Evolutionary conservation across 177 flowering plant species (phyloP).

Genomic region (Vitis hybrid): DNA sequence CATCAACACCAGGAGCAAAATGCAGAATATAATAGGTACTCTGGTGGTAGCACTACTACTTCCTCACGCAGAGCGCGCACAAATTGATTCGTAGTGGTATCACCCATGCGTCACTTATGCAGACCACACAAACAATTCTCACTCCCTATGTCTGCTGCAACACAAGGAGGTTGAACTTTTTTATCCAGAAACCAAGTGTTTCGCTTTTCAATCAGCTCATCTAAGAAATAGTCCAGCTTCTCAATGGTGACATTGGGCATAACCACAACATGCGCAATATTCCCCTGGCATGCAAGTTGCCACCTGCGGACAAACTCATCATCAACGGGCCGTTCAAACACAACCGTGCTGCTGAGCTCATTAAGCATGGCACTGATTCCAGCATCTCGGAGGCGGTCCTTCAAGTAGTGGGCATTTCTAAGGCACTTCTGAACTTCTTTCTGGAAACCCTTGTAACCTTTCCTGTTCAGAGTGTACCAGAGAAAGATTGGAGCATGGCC

Average conservation of each 20-base stretch:
- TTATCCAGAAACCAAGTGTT: slow-evolving; percentile 68
- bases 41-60: too few species aligned
- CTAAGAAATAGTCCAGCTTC: slow-evolving; percentile 74
- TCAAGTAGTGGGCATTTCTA: slow-evolving; percentile 90
- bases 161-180: slow-evolving; percentile 57
- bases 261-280: slow-evolving; percentile 93
- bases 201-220: slow-evolving; percentile 58
- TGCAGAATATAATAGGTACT: too few species aligned
- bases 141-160: slow-evolving; percentile 68
- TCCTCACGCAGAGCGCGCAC: too few species aligned
- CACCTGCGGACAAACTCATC: slow-evolving; percentile 89
- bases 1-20: background rate
- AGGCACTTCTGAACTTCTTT: slow-evolving; percentile 98
- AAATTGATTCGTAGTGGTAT: too few species aligned
- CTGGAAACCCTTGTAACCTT: slow-evolving; percentile 95
- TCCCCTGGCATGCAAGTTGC: slow-evolving; percentile 98
- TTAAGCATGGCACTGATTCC: slow-evolving; percentile 97
- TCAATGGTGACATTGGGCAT: slow-evolving; percentile 90
- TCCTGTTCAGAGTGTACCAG: slow-evolving; percentile 93
- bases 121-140: slow-evolving; percentile 64
- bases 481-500: slow-evolving; percentile 99
- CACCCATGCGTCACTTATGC: slow-evolving; percentile 41
- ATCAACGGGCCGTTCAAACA: slow-evolving; percentile 86
- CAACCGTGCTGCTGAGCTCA: slow-evolving; percentile 98
- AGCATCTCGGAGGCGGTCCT: slow-evolving; percentile 63